Base-by-base conservation (phyloP, 176 grass and related monocot genomes). In the Leersia perrieri region DNA sequence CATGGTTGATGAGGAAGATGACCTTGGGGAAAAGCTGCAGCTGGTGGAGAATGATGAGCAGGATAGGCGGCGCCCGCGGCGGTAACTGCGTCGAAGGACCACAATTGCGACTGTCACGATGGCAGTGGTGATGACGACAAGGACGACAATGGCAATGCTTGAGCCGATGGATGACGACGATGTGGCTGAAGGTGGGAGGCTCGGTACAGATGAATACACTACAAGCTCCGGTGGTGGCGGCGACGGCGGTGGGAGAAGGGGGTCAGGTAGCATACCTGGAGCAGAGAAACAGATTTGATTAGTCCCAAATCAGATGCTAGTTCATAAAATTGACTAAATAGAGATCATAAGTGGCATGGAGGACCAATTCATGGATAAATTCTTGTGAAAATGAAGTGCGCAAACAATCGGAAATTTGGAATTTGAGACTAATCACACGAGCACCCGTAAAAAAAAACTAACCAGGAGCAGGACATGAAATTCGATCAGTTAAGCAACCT, bases 221-320 rank as follows among this genome's bases (percentile, higher is more conserved):
- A 65, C 38, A 57, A 83, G 80, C 66, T 63, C 40, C 30, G 16
- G 62, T 1, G 15, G 13, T 0, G 57, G 51, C 3, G 30, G 58
- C 9, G 31, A 32, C 12, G 79, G 74, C 45, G 73, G 40, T 39
- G 34, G 53, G 33, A 68, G 44, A 25, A 75, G 18, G 27, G 44
- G 67, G 16, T 63, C 49, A 51, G 82, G 70, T 75, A 80, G 31
- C 87, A 89, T 89, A 74, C 63, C 81, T 89, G 81, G 23, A 84
- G 20, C 68, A 75, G 53, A 2, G 26, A 3, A 80, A 18, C 42
- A 78, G 9, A 25, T 40, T 9, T 31, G 68, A 60, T 84, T 61
- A 80, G 68, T 38, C 18, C 22, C 13, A 82, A 45, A 57, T 82
- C 5, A 39, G 33, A 0, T 25, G 15, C 63, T 70, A 62, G 40